These are phyloP conservation scores for Cryoendolithus antarcticus DNA, from an alignment of 2,329 filamentous ascomycete genomes.

Conservation along the genomic window DNA sequence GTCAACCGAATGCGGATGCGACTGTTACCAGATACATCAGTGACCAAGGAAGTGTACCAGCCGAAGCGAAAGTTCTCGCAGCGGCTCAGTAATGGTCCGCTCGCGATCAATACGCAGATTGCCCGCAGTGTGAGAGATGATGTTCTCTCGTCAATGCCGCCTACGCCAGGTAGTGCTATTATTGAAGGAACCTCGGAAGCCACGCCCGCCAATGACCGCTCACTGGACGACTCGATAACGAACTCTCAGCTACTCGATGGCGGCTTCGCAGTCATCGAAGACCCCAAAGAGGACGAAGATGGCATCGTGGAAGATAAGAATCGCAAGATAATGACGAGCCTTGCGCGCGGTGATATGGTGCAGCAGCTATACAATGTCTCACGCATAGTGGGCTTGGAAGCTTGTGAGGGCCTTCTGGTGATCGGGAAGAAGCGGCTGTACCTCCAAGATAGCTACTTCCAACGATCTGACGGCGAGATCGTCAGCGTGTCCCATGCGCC, in stretches of 20 bases:
- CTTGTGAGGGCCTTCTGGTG: slow-evolving; percentile 84
- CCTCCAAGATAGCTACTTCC: slow-evolving; percentile 92
- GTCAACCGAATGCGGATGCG: slow-evolving; percentile 88
- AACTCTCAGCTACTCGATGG: slow-evolving; percentile 52
- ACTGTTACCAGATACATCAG: slow-evolving; percentile 63
- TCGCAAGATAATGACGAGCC: slow-evolving; percentile 86
- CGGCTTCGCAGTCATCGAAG: slow-evolving; percentile 91
- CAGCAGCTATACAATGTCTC: slow-evolving; percentile 93
- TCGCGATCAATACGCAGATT: slow-evolving; percentile 19
- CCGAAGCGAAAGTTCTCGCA: slow-evolving; percentile 65
- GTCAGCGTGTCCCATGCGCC: slow-evolving; percentile 94
- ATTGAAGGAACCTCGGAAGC: slow-evolving; percentile 7
- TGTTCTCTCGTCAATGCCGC: slow-evolving; percentile 10
- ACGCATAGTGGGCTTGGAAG: slow-evolving; percentile 83
- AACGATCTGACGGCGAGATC: slow-evolving; percentile 88
- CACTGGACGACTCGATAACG: slow-evolving; percentile 31
- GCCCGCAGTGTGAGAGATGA: slow-evolving; percentile 18
- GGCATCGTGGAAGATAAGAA: slow-evolving; percentile 89
- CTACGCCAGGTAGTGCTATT: slow-evolving; percentile 7
- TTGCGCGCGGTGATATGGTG: slow-evolving; percentile 82
- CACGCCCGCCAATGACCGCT: slow-evolving; percentile 13
- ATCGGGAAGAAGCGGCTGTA: slow-evolving; percentile 87
- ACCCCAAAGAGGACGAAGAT: slow-evolving; percentile 73
- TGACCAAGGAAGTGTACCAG: slow-evolving; percentile 61
- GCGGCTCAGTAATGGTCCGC: slow-evolving; percentile 27